A percentile compares a stretch with the other conserved stretches of the same genome.
Conservation (phyloP, 1,284 basidiomycete species). For the Ganoderma boninense region DNA sequence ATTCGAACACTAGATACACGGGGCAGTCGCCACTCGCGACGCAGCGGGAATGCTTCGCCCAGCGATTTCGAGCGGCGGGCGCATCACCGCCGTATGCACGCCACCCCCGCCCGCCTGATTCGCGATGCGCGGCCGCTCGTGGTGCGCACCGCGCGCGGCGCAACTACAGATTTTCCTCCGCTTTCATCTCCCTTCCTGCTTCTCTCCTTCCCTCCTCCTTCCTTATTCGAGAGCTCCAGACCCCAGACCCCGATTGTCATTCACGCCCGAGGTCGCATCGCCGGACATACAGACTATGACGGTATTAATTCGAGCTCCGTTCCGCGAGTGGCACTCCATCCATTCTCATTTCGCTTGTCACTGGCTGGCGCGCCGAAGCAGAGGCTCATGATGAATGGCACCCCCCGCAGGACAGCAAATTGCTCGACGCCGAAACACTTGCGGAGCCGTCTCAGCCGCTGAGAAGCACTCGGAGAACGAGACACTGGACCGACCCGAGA, state of each 20-base stretch:
- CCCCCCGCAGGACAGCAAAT: no score
- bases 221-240: not conserved
- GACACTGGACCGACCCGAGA: not conserved
- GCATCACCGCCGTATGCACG: not conserved
- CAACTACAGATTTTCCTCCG: not conserved
- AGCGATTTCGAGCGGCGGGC: not conserved
- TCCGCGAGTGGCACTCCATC: not conserved
- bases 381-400: no score
- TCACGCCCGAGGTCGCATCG: not conserved
- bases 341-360: constrained; percentile 1
- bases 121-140: no score
- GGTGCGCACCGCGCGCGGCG: not conserved
- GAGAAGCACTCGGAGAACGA: not conserved
- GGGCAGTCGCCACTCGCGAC: not conserved
- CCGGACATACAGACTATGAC: no score
- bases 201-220: not conserved
- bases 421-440: not conserved
- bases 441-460: not conserved
- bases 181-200: not conserved
- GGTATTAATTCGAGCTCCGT: not conserved
- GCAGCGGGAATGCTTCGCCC: not conserved
- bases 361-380: no score
- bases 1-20: no score
- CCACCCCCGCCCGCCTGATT: not conserved
- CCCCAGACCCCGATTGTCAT: not conserved